Conservation (phyloP, 495 filamentous ascomycete species). For the Neurospora sp. region DNA sequence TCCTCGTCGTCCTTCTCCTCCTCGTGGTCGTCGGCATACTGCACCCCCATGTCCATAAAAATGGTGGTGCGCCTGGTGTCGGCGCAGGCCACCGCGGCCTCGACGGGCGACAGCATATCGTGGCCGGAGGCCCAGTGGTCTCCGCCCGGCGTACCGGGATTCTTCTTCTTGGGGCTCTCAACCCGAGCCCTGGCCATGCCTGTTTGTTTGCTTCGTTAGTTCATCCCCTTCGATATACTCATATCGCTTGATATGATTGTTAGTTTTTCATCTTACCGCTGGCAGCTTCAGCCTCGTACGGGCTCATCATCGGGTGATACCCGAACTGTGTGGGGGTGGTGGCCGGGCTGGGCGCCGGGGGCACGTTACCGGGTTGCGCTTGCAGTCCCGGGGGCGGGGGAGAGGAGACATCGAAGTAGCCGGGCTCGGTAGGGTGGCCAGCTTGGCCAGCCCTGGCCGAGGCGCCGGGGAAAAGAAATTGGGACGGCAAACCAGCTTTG, state of each 20-base stretch:
- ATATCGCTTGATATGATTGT: neutral
- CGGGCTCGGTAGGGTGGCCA: neutral
- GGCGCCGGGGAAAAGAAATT: neutral
- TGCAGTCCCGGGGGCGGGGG: neutral
- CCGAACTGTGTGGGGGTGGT: neutral
- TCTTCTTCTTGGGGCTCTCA: neutral
- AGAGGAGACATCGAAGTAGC: neutral
- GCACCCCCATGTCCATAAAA: neutral
- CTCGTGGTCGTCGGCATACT: neutral
- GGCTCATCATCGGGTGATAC: slow-evolving; percentile 12
- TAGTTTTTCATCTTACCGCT: neutral
- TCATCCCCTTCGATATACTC: neutral
- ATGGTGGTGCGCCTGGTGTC: neutral
- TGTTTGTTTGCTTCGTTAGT: neutral
- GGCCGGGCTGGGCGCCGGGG: neutral
- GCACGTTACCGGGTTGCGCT: neutral
- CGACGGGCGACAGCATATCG: neutral
- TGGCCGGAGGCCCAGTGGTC: neutral
- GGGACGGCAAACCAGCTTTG: neutral
- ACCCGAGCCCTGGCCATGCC: neutral
- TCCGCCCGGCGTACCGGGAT: neutral
- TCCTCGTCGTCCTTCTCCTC: neutral
- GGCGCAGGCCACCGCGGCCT: neutral
- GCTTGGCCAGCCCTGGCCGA: neutral
- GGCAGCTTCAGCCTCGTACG: slow-evolving; percentile 12